Percentiles rank a stretch among this genome's conserved stretches.
Conservation (phyloP, 176 grass and related monocot genomes). For the Triticum timopheevii region DNA sequence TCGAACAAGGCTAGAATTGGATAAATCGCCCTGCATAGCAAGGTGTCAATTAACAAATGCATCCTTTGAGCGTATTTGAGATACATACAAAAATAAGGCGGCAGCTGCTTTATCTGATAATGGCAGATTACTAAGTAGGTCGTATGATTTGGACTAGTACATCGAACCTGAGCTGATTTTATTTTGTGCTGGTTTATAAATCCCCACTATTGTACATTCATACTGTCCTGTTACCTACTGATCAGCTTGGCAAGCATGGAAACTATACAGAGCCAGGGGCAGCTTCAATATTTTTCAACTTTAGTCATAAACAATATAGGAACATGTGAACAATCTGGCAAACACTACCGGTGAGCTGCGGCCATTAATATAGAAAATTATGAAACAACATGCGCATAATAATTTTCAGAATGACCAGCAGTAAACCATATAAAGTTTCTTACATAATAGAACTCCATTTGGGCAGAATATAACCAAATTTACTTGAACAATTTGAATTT, state of each 20-base stretch:
- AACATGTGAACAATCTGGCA: neutral
- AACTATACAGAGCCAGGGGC: neutral
- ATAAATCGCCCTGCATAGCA: conserved; percentile 63
- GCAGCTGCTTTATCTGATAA: conserved; percentile 10
- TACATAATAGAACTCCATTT: neutral
- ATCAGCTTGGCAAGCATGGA: neutral
- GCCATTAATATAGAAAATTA: neutral
- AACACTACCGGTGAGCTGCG: neutral
- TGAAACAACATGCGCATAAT: neutral
- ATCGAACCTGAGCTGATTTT: neutral
- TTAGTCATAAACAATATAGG: neutral
- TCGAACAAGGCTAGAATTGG: conserved; percentile 62
- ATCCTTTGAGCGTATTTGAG: conserved; percentile 15
- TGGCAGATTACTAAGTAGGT: neutral
- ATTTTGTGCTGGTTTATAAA: neutral
- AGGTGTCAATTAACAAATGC: conserved; percentile 30
- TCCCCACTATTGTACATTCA: neutral
- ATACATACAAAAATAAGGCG: neutral
- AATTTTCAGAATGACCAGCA: neutral
- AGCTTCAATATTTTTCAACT: neutral
- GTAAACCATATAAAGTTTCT: neutral
- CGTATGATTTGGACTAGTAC: neutral
- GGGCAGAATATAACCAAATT: conserved; percentile 6
- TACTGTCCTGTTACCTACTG: neutral
- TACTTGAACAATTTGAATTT: conserved; percentile 2